phyloP scores from a whole-genome alignment of 75 land plant genomes.

The Cupressus sempervirens region DNA sequence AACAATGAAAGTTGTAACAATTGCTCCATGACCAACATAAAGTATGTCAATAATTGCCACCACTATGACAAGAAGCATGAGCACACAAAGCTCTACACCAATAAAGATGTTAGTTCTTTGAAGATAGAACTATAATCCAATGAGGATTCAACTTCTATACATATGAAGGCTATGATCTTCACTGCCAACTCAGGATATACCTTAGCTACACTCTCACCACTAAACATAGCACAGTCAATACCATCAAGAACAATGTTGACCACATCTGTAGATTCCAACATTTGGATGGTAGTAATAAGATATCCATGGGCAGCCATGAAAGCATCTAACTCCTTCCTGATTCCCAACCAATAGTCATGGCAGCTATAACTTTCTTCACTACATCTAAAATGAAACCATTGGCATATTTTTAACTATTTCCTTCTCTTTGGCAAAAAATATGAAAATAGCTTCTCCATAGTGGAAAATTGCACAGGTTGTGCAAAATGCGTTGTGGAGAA shows the following conservation, averaged over 20 bases:
- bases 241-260: conserved; percentile 91
- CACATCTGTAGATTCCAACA: no score
- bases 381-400: no score
- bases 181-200: conserved; percentile 83
- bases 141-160: conserved; percentile 78
- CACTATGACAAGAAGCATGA: conserved; percentile 30
- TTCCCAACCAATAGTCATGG: no score
- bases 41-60: conserved; percentile 37
- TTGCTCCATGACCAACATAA: conserved; percentile 41
- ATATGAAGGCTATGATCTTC: conserved; percentile 81
- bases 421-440: no score
- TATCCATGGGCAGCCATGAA: conserved; percentile 96
- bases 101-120: conserved; percentile 60
- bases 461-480: no score
- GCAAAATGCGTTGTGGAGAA: no score
- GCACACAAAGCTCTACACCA: conserved; percentile 26
- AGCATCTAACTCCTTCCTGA: conserved; percentile 83
- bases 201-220: conserved; percentile 93
- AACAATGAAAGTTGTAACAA: conserved; percentile 33
- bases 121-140: conserved; percentile 74
- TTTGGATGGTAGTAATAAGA: conserved; percentile 86
- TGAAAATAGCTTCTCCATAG: no score
- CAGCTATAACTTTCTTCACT: no score
- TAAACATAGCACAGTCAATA: conserved; percentile 83
- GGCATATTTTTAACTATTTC: no score